Evolutionary conservation across 495 filamentous ascomycete species (phyloP).

Genomic region (Aspergillus nanangensis): DNA sequence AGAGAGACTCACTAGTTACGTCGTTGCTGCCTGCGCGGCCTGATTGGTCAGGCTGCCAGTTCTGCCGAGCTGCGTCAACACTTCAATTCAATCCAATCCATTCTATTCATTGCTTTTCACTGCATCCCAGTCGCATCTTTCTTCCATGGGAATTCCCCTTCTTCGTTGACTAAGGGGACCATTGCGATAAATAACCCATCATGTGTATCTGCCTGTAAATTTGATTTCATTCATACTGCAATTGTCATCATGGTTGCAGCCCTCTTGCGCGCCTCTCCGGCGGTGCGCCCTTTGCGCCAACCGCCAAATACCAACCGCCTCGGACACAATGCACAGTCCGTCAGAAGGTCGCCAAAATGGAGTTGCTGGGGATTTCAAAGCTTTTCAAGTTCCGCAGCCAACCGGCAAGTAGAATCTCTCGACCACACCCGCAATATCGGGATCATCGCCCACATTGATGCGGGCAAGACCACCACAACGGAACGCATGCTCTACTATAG

Average conservation of each 20-base stretch:
- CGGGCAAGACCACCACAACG: conserved; percentile 97
- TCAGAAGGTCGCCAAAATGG: conserved; percentile 6
- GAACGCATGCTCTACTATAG: conserved; percentile 99
- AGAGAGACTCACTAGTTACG: conserved; percentile 22
- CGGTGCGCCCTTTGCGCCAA: conserved; percentile 16
- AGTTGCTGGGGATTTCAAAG: conserved; percentile 6
- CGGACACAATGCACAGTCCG: neutral
- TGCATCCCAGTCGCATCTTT: conserved; percentile 1
- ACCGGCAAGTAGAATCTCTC: conserved; percentile 30
- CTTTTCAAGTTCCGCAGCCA: conserved; percentile 23
- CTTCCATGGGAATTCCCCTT: conserved; percentile 2
- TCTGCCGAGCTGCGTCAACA: neutral
- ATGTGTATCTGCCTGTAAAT: no score
- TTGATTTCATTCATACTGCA: no score
- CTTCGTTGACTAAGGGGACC: neutral
- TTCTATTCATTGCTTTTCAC: neutral
- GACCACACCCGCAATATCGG: conserved; percentile 86
- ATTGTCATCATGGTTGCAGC: conserved; percentile 28
- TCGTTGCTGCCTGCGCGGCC: conserved; percentile 17
- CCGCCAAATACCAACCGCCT: conserved; percentile 4
- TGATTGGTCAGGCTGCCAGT: conserved; percentile 25
- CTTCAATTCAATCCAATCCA: neutral
- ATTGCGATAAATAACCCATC: no score
- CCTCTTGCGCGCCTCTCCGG: conserved; percentile 31
- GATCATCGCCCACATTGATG: conserved; percentile 99